These are phyloP conservation scores for Colletotrichum tropicale DNA, from an alignment of 2,329 filamentous ascomycete genomes.

Conservation along the genomic window DNA sequence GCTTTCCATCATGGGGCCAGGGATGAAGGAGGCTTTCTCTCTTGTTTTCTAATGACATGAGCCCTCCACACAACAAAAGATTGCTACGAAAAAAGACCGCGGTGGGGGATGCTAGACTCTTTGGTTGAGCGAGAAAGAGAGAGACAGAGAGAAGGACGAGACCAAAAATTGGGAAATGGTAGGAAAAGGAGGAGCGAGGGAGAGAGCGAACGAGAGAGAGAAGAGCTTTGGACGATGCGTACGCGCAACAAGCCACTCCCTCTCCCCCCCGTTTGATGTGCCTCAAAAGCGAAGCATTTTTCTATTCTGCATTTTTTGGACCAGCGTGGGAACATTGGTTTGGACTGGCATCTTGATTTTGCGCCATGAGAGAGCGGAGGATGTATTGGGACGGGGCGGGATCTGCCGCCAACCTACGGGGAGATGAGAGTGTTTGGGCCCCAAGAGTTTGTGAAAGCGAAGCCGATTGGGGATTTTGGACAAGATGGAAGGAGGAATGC, in stretches of 20 bases:
- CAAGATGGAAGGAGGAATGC: too few species aligned
- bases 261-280: background rate
- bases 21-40: background rate
- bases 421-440: background rate
- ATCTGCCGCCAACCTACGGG: background rate
- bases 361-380: background rate
- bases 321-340: background rate
- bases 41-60: background rate
- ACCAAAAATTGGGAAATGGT: background rate
- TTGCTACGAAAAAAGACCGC: constrained; percentile 12
- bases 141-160: background rate
- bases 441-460: background rate
- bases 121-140: background rate
- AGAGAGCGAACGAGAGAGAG: background rate
- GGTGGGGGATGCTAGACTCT: constrained; percentile 13
- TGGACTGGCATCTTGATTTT: background rate
- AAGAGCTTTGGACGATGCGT: background rate
- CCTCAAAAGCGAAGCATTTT: constrained; percentile 10
- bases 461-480: background rate
- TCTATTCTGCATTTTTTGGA: background rate
- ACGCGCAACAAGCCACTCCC: background rate
- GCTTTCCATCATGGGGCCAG: background rate
- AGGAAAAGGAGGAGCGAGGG: background rate
- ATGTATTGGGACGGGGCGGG: background rate
- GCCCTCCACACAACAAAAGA: background rate